Percentiles rank a stretch among this genome's conserved stretches.
Conservation (phyloP, 805 yeast species). For the Kodamaea restingae region DNA sequence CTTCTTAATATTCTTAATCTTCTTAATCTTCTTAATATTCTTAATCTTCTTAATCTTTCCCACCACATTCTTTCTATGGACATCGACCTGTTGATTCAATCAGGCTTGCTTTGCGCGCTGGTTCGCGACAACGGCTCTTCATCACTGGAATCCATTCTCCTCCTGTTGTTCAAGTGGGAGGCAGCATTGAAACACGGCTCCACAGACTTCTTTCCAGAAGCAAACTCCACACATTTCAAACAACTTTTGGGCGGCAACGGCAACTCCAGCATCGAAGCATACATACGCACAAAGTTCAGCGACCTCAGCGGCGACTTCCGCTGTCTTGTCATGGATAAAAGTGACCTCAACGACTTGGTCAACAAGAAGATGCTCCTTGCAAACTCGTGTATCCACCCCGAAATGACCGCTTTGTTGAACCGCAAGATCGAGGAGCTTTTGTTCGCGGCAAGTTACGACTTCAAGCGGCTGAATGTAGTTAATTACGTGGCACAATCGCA, state of each 20-base stretch:
- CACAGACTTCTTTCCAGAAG: slow-evolving; percentile 1
- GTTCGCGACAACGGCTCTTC: not conserved
- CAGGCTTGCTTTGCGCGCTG: not conserved
- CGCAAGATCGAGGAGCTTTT: slow-evolving; percentile 29
- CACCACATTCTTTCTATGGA: not conserved
- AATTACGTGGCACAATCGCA: slow-evolving; percentile 13
- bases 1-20: no score
- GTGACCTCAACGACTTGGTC: slow-evolving; percentile 21
- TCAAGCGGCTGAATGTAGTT: slow-evolving; percentile 25
- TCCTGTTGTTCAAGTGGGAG: slow-evolving; percentile 6
- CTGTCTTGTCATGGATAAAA: slow-evolving; percentile 15
- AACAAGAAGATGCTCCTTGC: slow-evolving; percentile 26
- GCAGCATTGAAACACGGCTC: slow-evolving; percentile 3
- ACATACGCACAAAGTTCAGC: slow-evolving; percentile 23
- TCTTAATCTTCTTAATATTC: no score
- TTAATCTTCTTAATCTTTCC: no score
- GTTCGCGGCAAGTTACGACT: slow-evolving; percentile 32
- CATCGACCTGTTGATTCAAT: not conserved
- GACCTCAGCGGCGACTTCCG: slow-evolving; percentile 34
- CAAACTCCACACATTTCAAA: slow-evolving; percentile 5
- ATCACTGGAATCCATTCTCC: not conserved
- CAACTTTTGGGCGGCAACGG: slow-evolving; percentile 1
- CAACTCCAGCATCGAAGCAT: slow-evolving; percentile 4
- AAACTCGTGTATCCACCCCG: slow-evolving; percentile 10
- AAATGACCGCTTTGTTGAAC: slow-evolving; percentile 12